Base-by-base conservation (phyloP, 306 rosid species). In the Boehmeria nivea region DNA sequence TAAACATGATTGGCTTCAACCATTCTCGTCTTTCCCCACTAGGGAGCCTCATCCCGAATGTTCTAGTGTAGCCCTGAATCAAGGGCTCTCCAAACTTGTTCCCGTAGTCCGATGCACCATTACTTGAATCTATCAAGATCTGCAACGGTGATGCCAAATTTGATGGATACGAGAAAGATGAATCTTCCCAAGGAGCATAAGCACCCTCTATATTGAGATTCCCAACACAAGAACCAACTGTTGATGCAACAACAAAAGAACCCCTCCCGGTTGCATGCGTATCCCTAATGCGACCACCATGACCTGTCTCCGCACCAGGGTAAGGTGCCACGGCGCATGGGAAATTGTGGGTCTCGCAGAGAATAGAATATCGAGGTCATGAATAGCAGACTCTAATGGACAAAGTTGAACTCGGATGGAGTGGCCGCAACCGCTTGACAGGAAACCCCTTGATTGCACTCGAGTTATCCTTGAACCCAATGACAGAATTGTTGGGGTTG, bases 321-420 rank as follows among this genome's bases (percentile, higher is more conserved):
- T 86, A 83, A 28, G 97, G 97, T 18, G 95, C 97, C 71, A 89
- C 97, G 8, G 97, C 95, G 72, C 97, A 89, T 15, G 97, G 97
- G 43, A 89, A 89, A 74, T 89, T 89, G 62, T 89, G 95, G 25
- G 97, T 89, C 76, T 89, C 97, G 97, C 97, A 12, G 95, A 86
- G 57, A 89, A 86, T 43, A 89, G 74, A 40, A 89, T 79, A 75
- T 89, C 94, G 43, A 89, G 63, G 40, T 79, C 85, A 6, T 57
- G 54, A 12, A 59, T 27, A 47, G 61, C 68, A 61, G 67, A 22
- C 53, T 73, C 31, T 28, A 83, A 66, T 0, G 83, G 85, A 64
- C 85, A 72, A n/a, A 49, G 85, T 11, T 16, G 81, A 81, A 39
- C 97, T 95, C 14, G 95, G 95, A 66, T 73, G 61, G 61, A 72